These are phyloP conservation scores for Petunia secreta DNA, from an alignment of 257 asterid genomes.

Conservation along the genomic window DNA sequence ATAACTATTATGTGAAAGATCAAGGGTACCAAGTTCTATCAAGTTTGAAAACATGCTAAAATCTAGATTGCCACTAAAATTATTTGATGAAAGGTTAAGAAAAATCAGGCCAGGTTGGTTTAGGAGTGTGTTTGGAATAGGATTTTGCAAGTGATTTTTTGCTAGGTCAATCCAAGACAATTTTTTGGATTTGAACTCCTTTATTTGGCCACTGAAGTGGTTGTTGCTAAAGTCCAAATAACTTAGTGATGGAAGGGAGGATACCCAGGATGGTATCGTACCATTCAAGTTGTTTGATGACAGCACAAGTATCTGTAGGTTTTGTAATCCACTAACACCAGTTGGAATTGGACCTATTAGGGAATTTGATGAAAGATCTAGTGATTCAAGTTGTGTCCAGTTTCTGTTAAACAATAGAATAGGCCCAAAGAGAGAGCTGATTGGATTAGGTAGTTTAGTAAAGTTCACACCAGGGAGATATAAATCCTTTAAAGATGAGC, in stretches of 20 bases:
- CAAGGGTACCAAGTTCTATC: neutral
- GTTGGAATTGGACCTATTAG: neutral
- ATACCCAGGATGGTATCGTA: slow-evolving; percentile 16
- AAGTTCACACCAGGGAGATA: slow-evolving; percentile 19
- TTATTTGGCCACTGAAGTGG: neutral
- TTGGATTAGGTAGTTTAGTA: slow-evolving; percentile 26
- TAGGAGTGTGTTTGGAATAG: neutral
- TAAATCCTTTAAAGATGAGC: slow-evolving; percentile 12
- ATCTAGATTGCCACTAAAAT: neutral
- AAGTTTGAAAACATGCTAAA: neutral
- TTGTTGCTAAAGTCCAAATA: neutral
- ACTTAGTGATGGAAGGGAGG: neutral
- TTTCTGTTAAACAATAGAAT: neutral
- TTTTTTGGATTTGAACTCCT: neutral
- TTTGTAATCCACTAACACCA: neutral
- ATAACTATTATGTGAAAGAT: neutral
- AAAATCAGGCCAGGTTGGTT: neutral
- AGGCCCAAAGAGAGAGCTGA: slow-evolving; percentile 30
- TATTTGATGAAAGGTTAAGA: neutral
- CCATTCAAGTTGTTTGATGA: neutral
- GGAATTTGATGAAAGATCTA: neutral
- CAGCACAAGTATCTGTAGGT: neutral
- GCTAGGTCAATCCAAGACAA: neutral
- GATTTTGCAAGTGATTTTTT: neutral
- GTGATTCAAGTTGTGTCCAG: neutral